Evolutionary conservation across 768 basidiomycete genomes (phyloP).

Genomic region (Lactarius vividus): DNA sequence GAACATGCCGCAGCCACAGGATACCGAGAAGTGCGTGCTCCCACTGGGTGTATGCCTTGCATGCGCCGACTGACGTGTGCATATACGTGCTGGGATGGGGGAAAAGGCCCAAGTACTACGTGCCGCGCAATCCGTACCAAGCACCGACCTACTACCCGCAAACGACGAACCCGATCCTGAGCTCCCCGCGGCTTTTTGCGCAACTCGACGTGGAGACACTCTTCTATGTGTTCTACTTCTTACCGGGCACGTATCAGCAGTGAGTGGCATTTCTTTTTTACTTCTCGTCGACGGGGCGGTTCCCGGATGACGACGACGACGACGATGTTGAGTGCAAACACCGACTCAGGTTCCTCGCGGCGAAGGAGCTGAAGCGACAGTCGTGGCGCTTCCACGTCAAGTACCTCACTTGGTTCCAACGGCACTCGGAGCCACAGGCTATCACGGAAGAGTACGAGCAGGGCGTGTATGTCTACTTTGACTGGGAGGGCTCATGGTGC

Average conservation of each 20-base stretch:
- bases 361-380: conserved; percentile 94
- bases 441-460: conserved; percentile 99
- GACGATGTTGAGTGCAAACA: conserved; percentile 2
- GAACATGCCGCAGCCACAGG: conserved; percentile 86
- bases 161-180: conserved; percentile 73
- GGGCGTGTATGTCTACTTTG: conserved; percentile 98
- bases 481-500: conserved; percentile 99
- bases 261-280: conserved; percentile 41
- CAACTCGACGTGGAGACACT: conserved; percentile 96
- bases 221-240: conserved; percentile 98
- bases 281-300: background rate
- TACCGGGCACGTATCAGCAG: conserved; percentile 98
- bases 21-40: conserved; percentile 81
- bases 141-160: conserved; percentile 97
- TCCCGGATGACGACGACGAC: background rate
- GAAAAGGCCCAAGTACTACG: conserved; percentile 90
- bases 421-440: conserved; percentile 95
- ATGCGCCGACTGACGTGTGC: conserved; percentile 7
- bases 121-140: conserved; percentile 86
- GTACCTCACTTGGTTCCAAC: conserved; percentile 99
- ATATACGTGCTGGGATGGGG: conserved; percentile 21
- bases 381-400: conserved; percentile 99
- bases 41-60: background rate
- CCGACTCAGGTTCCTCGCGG: conserved; percentile 76
- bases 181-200: conserved; percentile 78